These are phyloP conservation scores for Epichloe aotearoae DNA, from an alignment of 2,329 filamentous ascomycete species.

Conservation along the genomic window DNA sequence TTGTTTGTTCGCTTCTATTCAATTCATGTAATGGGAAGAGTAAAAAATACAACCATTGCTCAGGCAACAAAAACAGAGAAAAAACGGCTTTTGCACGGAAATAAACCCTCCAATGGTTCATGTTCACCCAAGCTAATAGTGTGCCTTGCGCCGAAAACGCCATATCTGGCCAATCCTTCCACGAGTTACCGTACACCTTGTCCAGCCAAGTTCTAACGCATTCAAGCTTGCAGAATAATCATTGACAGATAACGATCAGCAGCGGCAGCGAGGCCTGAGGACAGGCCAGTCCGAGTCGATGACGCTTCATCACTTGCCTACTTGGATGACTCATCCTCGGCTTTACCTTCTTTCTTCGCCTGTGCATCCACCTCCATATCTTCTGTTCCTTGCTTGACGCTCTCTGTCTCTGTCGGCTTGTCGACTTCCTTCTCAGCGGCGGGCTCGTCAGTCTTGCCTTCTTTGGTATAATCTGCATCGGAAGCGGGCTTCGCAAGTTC, in stretches of 20 bases:
- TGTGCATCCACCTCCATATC: slow-evolving; percentile 23
- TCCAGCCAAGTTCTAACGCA: neutral
- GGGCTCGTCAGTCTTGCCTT: slow-evolving; percentile 11
- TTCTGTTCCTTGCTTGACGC: slow-evolving; percentile 12
- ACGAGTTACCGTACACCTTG: slow-evolving; percentile 1
- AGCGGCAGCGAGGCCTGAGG: neutral
- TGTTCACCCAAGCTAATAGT: neutral
- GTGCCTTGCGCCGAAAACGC: slow-evolving; percentile 10
- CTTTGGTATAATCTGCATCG: slow-evolving; percentile 3
- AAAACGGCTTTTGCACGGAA: neutral
- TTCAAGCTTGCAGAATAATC: neutral
- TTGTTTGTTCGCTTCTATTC: neutral
- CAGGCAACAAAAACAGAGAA: neutral
- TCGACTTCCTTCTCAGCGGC: slow-evolving; percentile 11
- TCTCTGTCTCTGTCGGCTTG: slow-evolving; percentile 11
- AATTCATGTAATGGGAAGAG: neutral
- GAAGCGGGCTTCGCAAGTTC: slow-evolving; percentile 6
- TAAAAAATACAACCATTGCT: neutral
- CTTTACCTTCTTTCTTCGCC: slow-evolving; percentile 14
- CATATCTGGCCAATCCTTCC: slow-evolving; percentile 3
- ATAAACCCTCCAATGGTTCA: neutral
- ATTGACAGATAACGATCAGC: neutral
- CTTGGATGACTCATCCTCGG: slow-evolving; percentile 11
- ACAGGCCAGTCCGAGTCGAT: neutral
- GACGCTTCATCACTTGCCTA: slow-evolving; percentile 11